Base-by-base conservation (phyloP, 495 filamentous ascomycete species). In the Aspergillus coremiiformis region DNA sequence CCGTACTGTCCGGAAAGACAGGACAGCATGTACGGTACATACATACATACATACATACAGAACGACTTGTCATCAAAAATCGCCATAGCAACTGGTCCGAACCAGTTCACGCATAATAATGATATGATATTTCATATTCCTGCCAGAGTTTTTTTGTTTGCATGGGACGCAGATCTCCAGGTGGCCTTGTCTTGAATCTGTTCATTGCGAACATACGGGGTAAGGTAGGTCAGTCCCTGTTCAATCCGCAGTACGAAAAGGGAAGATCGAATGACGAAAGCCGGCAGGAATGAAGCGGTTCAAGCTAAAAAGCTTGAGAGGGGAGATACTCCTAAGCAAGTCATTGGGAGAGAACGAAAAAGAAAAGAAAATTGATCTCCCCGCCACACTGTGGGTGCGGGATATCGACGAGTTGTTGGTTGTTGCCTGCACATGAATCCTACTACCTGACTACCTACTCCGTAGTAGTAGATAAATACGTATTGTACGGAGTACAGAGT, bases 171-270 rank as follows among this genome's bases (percentile, higher is more conserved):
- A 21, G 37, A 41, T 41, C 37, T 37, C 19, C 45, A 27, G 26
- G 24, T 32, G 19, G 29, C 44, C 44, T 32, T 26, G 19, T 17
- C 44, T n/a, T 47, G 23, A 47, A 19, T 47, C 44, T 6, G n/a
- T n/a, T 15, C 43, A 21, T 14, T 22, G 15, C 24, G 3, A 39
- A 10, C 20, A 41, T 41, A 41, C 17, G 37, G 37, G 37, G 37
- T 41, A 41, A 32, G 4, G 1, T 19, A 39, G 23, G 39, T 29
- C 39, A 44, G 24, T 39, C 52, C 56, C 27, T 59, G 52, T 55
- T 49, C 48, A 37, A 52, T 53, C 56, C 56, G 56, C 56, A 59
- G 43, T 59, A 53, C 46, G 29, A 44, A 51, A 27, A 44, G 52
- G 52, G 43, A 55, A 47, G 44, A 47, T 49, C 50, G 41, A 39